Percentiles rank a stretch among this genome's conserved stretches.
These are phyloP conservation scores for Nothophoma quercina DNA, from an alignment of 2,329 filamentous ascomycete genomes.

Conservation along the genomic window DNA sequence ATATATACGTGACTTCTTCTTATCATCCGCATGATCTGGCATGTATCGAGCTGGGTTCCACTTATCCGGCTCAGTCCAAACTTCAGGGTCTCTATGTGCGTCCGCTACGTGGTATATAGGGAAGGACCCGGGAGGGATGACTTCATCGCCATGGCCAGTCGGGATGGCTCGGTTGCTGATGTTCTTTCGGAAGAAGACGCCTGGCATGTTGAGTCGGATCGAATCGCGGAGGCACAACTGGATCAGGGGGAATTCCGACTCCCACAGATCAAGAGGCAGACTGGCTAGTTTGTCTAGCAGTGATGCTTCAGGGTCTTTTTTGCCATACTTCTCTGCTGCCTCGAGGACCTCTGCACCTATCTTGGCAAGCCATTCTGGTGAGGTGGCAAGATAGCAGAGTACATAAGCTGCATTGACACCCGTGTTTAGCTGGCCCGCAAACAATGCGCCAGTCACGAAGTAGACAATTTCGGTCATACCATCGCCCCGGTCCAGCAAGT, in stretches of 20 bases:
- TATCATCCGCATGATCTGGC: constrained; percentile 58
- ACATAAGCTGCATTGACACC: constrained; percentile 64
- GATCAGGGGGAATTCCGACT: constrained; percentile 61
- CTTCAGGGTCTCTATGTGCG: constrained; percentile 56
- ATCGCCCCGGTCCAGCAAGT: constrained; percentile 61
- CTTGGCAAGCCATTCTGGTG: constrained; percentile 55
- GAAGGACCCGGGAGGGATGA: constrained; percentile 60
- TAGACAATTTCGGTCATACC: constrained; percentile 53
- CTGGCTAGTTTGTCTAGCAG: constrained; percentile 51
- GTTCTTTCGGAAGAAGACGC: constrained; percentile 62
- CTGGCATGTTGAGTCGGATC: constrained; percentile 60
- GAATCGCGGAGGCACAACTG: constrained; percentile 62
- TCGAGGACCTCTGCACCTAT: constrained; percentile 59
- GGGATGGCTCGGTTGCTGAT: constrained; percentile 54
- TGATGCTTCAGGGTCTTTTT: constrained; percentile 39
- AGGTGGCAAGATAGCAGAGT: constrained; percentile 40
- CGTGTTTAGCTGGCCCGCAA: constrained; percentile 65
- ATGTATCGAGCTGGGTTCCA: constrained; percentile 63
- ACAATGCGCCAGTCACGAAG: constrained; percentile 63
- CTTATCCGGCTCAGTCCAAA: constrained; percentile 58
- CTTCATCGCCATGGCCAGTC: constrained; percentile 54
- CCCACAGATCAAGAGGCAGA: constrained; percentile 63
- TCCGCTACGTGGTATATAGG: constrained; percentile 58
- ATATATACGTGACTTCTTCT: constrained; percentile 47
- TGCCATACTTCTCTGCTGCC: constrained; percentile 56